Conservation (phyloP, 1,284 basidiomycete species). For the Leccinum subrobustum region DNA sequence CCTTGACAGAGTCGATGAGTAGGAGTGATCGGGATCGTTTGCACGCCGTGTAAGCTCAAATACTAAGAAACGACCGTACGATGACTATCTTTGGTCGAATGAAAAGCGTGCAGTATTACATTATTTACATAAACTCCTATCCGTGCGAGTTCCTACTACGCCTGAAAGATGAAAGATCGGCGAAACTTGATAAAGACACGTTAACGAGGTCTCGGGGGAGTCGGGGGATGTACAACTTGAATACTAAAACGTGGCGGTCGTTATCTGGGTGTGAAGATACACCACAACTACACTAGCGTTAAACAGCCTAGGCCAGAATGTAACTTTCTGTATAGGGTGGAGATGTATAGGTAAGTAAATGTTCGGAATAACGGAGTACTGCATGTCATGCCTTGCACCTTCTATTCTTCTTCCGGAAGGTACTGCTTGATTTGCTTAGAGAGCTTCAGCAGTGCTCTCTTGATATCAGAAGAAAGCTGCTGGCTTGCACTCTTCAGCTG, state of each 20-base stretch:
- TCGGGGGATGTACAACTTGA: too few relatives aligned
- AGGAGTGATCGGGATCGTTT: too few relatives aligned
- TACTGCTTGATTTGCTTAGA: slow-evolving; percentile 41
- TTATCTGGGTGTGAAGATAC: slow-evolving; percentile 15
- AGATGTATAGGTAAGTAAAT: background rate
- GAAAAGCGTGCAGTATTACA: too few relatives aligned
- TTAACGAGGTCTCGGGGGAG: too few relatives aligned
- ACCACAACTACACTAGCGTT: background rate
- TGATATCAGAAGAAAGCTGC: slow-evolving; percentile 2
- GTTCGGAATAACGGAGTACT: background rate
- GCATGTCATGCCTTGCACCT: background rate
- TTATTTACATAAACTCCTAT: too few relatives aligned
- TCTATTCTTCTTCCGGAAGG: background rate
- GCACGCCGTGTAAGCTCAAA: too few relatives aligned
- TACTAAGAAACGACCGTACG: too few relatives aligned
- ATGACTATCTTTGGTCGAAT: too few relatives aligned
- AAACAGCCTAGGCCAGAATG: background rate
- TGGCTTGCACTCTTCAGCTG: background rate
- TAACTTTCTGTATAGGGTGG: background rate
- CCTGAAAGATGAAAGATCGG: too few relatives aligned
- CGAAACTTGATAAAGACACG: too few relatives aligned
- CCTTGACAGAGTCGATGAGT: too few relatives aligned
- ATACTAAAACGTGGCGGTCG: slow-evolving; percentile 26
- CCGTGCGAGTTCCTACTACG: too few relatives aligned
- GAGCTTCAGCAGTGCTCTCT: slow-evolving; percentile 1